phyloP scores from a whole-genome alignment of 768 basidiomycete species.

The Artomyces pyxidatus region DNA sequence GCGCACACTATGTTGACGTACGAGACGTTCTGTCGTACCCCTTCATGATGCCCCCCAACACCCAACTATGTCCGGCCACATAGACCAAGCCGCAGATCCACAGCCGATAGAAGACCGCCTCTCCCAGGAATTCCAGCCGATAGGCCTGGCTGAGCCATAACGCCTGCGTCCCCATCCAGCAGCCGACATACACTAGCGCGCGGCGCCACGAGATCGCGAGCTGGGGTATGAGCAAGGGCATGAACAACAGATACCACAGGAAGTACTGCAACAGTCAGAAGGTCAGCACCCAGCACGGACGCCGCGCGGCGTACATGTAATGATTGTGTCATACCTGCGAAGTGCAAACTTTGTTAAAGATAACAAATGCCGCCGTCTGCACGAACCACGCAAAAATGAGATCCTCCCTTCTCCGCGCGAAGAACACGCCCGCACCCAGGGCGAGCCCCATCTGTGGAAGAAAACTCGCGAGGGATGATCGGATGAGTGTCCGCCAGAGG shows the following conservation, averaged over 20 bases:
- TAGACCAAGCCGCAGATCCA: constrained; percentile 79
- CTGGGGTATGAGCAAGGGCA: constrained; percentile 73
- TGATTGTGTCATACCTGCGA: constrained; percentile 68
- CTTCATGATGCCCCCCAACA: constrained; percentile 57
- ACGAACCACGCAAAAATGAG: constrained; percentile 84
- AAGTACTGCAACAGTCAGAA: constrained; percentile 63
- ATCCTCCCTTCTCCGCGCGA: constrained; percentile 49
- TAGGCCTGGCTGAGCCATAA: constrained; percentile 92
- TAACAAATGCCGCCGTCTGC: constrained; percentile 85
- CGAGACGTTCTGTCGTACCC: constrained; percentile 25
- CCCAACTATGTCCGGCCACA: constrained; percentile 72
- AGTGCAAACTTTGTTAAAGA: constrained; percentile 98
- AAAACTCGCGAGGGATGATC: constrained; percentile 77
- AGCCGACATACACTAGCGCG: constrained; percentile 32
- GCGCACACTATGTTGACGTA: not conserved
- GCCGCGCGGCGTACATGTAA: constrained; percentile 9
- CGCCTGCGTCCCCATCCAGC: constrained; percentile 78
- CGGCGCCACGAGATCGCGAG: constrained; percentile 43
- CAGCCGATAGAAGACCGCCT: constrained; percentile 61
- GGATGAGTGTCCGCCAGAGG: constrained; percentile 37
- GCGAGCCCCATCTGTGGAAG: constrained; percentile 74
- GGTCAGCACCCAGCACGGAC: not conserved
- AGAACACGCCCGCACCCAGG: constrained; percentile 62
- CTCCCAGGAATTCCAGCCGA: constrained; percentile 79
- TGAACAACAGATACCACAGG: constrained; percentile 88